These are phyloP conservation scores for Silybum marianum DNA, from an alignment of 129 eudicot species.

Conservation along the genomic window DNA sequence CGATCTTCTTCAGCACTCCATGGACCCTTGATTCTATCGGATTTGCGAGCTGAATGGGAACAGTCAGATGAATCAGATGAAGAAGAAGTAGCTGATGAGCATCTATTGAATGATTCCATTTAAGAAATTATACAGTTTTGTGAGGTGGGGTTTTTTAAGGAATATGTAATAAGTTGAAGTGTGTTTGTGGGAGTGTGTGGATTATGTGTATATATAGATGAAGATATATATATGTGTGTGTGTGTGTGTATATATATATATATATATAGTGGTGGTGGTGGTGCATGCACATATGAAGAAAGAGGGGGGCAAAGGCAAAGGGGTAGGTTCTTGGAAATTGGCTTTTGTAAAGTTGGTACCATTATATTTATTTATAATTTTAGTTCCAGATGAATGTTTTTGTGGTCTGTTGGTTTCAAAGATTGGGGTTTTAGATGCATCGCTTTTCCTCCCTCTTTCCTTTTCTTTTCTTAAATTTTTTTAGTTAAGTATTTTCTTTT, in stretches of 20 bases:
- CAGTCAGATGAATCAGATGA: constrained; percentile 55
- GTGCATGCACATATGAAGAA: constrained; percentile 46
- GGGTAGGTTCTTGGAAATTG: constrained; percentile 43
- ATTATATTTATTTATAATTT: neutral
- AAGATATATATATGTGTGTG: neutral
- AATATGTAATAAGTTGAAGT: constrained; percentile 9
- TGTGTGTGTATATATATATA: constrained; percentile 5
- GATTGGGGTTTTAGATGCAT: neutral
- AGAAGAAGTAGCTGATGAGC: constrained; percentile 48
- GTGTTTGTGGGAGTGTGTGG: constrained; percentile 7
- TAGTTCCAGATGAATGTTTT: constrained; percentile 7
- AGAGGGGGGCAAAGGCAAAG: constrained; percentile 31
- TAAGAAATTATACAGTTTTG: neutral
- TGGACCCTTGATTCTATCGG: constrained; percentile 67
- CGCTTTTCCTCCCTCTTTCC: neutral
- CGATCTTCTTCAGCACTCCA: constrained; percentile 87
- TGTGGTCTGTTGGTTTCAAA: constrained; percentile 29
- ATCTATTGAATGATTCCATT: constrained; percentile 54
- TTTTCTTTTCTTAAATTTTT: too few species aligned
- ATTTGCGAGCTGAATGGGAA: constrained; percentile 35
- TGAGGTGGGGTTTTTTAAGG: neutral
- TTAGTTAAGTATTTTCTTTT: too few species aligned
- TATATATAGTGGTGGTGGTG: constrained; percentile 1
- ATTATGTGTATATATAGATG: constrained; percentile 15
- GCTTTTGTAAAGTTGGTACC: constrained; percentile 39